Evolutionary conservation across 1,139 yeast species (phyloP).

Genomic region (Candida pseudoviswanathii): DNA sequence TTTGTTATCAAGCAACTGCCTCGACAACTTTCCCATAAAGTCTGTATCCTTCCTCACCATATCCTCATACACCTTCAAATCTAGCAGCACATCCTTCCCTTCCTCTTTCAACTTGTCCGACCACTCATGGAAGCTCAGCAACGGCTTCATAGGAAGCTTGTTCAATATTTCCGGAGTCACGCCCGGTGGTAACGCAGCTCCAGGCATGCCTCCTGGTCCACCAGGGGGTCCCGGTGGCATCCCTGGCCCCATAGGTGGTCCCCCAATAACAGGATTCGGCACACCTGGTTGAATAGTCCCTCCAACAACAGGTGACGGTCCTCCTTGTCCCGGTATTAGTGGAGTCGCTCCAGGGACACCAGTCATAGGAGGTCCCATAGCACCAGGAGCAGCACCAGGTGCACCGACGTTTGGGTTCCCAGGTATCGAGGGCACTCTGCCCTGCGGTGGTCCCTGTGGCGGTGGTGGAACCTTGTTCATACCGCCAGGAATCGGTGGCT

Average conservation of each 20-base stretch:
- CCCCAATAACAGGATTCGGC: not conserved
- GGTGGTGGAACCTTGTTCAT: constrained; percentile 4
- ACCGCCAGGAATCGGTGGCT: constrained; percentile 8
- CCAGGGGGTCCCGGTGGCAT: not conserved
- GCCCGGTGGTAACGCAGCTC: constrained; percentile 19
- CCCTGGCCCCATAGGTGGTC: not conserved
- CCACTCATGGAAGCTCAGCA: constrained; percentile 50
- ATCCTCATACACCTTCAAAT: constrained; percentile 59
- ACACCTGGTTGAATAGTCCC: constrained; percentile 3
- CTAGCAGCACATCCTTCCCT: constrained; percentile 47
- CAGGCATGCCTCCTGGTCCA: constrained; percentile 4
- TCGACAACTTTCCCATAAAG: constrained; percentile 33
- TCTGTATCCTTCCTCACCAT: constrained; percentile 54
- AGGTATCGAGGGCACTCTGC: constrained; percentile 9
- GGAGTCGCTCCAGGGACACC: constrained; percentile 7
- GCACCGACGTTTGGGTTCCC: constrained; percentile 7
- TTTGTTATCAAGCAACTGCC: constrained; percentile 38
- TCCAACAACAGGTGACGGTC: constrained; percentile 4
- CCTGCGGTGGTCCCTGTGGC: not conserved
- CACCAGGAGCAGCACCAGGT: not conserved
- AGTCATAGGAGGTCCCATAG: constrained; percentile 1
- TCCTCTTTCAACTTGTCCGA: constrained; percentile 48
- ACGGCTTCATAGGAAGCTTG: constrained; percentile 21
- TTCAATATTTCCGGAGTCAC: constrained; percentile 22
- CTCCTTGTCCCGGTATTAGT: constrained; percentile 5